Conservation (phyloP, 192 early-diverging fungal species). For the Gaertneriomyces semiglobifer region DNA sequence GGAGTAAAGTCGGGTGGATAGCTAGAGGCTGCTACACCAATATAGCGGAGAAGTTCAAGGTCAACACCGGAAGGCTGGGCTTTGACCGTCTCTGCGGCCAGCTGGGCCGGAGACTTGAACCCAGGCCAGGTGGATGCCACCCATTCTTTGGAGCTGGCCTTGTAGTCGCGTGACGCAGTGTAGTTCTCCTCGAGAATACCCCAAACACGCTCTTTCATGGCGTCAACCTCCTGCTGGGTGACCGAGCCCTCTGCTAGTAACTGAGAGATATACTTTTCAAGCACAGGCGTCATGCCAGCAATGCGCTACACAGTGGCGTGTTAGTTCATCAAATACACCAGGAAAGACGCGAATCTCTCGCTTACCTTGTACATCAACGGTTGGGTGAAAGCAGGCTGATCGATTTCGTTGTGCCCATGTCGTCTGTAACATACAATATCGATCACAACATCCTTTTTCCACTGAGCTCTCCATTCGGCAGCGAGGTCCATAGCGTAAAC, state of each 20-base stretch:
- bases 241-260: constrained; percentile 81
- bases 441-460: constrained; percentile 94
- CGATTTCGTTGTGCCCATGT: constrained; percentile 98
- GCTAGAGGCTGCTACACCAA: constrained; percentile 78
- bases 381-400: constrained; percentile 98
- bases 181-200: constrained; percentile 89
- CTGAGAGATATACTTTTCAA: constrained; percentile 82
- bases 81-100: constrained; percentile 65
- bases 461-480: constrained; percentile 91
- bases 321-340: constrained; percentile 8
- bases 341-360: not conserved
- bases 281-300: constrained; percentile 75
- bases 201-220: constrained; percentile 91
- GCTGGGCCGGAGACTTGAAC: constrained; percentile 80
- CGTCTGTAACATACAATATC: constrained; percentile 97
- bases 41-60: constrained; percentile 69
- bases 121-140: constrained; percentile 90
- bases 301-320: constrained; percentile 52
- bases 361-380: constrained; percentile 86
- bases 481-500: constrained; percentile 93
- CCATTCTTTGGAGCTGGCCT: constrained; percentile 89
- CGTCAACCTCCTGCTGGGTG: constrained; percentile 75
- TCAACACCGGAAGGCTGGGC: constrained; percentile 69
- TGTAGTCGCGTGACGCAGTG: constrained; percentile 82
- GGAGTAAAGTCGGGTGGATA: constrained; percentile 80